phyloP scores from a whole-genome alignment of 768 basidiomycete species.

The Phylloporus sp. region DNA sequence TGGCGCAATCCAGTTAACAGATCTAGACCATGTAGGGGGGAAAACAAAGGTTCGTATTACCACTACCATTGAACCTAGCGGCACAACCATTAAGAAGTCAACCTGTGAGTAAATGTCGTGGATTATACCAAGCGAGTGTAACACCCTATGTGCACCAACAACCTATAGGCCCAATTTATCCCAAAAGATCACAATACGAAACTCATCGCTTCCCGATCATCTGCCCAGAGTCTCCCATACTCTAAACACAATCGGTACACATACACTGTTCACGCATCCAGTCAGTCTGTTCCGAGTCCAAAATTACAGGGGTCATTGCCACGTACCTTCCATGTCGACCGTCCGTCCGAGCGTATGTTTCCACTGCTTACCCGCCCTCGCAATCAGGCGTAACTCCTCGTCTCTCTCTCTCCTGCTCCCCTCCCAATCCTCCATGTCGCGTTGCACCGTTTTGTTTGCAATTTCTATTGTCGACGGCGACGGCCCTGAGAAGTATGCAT shows the following conservation, averaged over 20 bases:
- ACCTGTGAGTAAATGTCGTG: too few relatives aligned
- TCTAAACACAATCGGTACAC: constrained; percentile 85
- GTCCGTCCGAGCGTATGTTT: constrained; percentile 76
- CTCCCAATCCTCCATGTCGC: constrained; percentile 29
- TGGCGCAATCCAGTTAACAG: too few relatives aligned
- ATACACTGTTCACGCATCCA: constrained; percentile 49
- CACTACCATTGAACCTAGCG: too few relatives aligned
- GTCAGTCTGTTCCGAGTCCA: background rate
- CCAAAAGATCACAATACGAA: constrained; percentile 24
- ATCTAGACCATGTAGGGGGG: too few relatives aligned
- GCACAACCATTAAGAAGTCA: too few relatives aligned
- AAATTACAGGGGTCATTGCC: background rate
- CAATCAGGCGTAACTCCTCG: constrained; percentile 71
- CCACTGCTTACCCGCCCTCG: constrained; percentile 91
- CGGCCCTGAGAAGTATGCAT: constrained; percentile 90
- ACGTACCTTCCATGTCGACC: constrained; percentile 89
- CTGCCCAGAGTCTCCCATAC: constrained; percentile 80
- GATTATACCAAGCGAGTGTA: background rate
- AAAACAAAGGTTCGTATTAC: too few relatives aligned
- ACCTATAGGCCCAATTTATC: background rate
- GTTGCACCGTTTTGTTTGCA: constrained; percentile 46
- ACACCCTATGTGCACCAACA: background rate
- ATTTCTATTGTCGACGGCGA: constrained; percentile 53
- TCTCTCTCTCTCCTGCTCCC: constrained; percentile 56
- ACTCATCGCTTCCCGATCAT: constrained; percentile 75